Evolutionary conservation across 2,329 filamentous ascomycete genomes (phyloP), one percentile per base, ranked within the genome.

Genomic region (Alternaria atra): DNA sequence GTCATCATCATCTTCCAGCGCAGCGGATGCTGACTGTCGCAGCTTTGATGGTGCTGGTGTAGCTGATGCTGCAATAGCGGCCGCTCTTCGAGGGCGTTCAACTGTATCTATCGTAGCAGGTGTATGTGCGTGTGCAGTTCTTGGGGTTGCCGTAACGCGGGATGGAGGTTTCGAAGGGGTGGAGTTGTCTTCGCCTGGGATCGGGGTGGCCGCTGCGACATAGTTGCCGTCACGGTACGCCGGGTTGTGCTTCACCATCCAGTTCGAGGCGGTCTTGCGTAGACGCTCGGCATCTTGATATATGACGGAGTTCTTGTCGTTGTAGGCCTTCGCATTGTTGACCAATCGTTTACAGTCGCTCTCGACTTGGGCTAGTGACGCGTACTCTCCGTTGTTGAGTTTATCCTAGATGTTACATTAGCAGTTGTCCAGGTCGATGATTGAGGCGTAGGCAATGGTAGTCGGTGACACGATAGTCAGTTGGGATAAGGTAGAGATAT

Each of bases 281-380:
- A 97, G 87, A 50, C 92, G 88, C 79, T 97, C 93, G 8, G 93
- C 92, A 80, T 97, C 93, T 43, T 93, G 90, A 74, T 90, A 94
- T 37, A 91, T 84, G 58, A 88, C 81, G 0, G 91, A 92, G 43
- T 85, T 86, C 68, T 90, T 90, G 61, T 89, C 85, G 73, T 94
- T 94, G 80, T 88, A 95, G 55, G 92, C 89, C 78, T 97, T 97
- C 35, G 91, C 92, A 73, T 97, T 97, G 66, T 88, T 86, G 56
- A 97, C 90, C 85, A 97, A 91, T 65, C 93, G 89, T 82, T 95
- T 96, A 74, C 94, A 87, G 75, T 94, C 94, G 73, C 91, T 90
- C 78, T 97, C 93, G 12, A 97, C 82, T 51, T 90, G 85, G 6
- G 91, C 89, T 50, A 97, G 84, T 52, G 82, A 90, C 13, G 85